Percentiles rank a stretch among this genome's conserved stretches.
phyloP scores from a whole-genome alignment of 176 grass and related monocot species.

The Metroxylon sagu region DNA sequence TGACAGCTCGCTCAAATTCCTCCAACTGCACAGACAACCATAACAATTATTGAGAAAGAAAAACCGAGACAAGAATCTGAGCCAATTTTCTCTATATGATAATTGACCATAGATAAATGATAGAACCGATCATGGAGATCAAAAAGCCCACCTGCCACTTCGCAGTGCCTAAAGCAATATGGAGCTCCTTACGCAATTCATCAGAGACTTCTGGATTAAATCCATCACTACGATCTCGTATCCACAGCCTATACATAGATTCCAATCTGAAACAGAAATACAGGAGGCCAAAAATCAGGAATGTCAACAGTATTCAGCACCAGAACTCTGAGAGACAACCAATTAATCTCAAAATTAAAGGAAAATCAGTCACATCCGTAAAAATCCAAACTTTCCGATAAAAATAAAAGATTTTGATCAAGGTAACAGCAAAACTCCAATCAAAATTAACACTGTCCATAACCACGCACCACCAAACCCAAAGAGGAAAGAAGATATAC shows the following conservation, averaged over 20 bases:
- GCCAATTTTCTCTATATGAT: too few species aligned
- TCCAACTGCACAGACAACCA: constrained; percentile 43
- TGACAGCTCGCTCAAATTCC: constrained; percentile 73
- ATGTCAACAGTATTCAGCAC: too few species aligned
- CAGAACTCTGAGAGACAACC: too few species aligned
- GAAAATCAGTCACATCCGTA: not conserved
- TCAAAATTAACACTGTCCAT: not conserved
- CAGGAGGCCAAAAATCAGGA: too few species aligned
- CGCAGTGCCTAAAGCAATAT: constrained; percentile 69
- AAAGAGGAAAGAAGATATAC: constrained; percentile 33
- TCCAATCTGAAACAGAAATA: constrained; percentile 56
- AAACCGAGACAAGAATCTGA: constrained; percentile 1
- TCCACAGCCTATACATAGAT: constrained; percentile 79
- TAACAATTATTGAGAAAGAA: not conserved
- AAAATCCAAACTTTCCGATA: not conserved
- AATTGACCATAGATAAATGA: too few species aligned
- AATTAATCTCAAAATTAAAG: too few species aligned
- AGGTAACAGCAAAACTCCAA: not conserved
- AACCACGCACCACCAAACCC: not conserved
- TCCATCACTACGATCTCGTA: constrained; percentile 22
- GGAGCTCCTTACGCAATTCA: constrained; percentile 57
- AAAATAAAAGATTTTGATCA: constrained; percentile 5
- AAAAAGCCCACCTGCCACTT: constrained; percentile 76
- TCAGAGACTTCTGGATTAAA: constrained; percentile 32
- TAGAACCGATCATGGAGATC: too few species aligned